Evolutionary conservation across 2,329 filamentous ascomycete species (phyloP).

Genomic region (Curvularia lunata): DNA sequence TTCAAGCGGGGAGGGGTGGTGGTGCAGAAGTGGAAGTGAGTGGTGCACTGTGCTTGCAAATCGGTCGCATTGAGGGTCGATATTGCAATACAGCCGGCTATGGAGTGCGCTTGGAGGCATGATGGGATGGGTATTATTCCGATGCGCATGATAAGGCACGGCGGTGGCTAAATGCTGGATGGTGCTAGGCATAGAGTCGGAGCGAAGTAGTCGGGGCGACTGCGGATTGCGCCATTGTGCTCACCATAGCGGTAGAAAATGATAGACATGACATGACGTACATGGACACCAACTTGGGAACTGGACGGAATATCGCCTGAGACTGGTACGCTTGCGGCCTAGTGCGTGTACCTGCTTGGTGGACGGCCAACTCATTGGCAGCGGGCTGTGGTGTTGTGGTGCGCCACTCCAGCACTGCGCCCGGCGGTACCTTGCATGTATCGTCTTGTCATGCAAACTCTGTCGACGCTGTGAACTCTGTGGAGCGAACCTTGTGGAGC

Average conservation of each 20-base stretch:
- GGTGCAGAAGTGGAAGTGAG: conserved; percentile 61
- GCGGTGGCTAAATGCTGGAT: conserved; percentile 7
- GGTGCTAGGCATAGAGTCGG: background rate
- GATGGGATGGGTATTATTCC: background rate
- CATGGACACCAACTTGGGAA: conserved; percentile 4
- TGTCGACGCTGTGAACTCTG: background rate
- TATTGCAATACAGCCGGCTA: conserved; percentile 3
- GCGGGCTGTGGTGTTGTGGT: background rate
- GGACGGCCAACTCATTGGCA: background rate
- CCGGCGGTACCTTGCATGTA: background rate
- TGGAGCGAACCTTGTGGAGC: background rate
- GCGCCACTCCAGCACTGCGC: background rate
- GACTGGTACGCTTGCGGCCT: conserved; percentile 3
- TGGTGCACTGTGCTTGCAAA: background rate
- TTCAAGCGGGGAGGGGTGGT: conserved; percentile 62
- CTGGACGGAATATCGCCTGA: background rate
- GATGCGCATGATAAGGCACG: background rate
- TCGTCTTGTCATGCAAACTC: background rate
- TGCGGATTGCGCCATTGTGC: conserved; percentile 1
- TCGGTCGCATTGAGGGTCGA: conserved; percentile 1
- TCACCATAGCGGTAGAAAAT: conserved; percentile 4
- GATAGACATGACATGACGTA: conserved; percentile 9
- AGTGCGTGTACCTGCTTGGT: conserved; percentile 9
- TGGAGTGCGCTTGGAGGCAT: background rate
- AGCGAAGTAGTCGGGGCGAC: background rate